Base-by-base conservation (phyloP, 768 basidiomycete species). In the Thelephora aurantiotincta region DNA sequence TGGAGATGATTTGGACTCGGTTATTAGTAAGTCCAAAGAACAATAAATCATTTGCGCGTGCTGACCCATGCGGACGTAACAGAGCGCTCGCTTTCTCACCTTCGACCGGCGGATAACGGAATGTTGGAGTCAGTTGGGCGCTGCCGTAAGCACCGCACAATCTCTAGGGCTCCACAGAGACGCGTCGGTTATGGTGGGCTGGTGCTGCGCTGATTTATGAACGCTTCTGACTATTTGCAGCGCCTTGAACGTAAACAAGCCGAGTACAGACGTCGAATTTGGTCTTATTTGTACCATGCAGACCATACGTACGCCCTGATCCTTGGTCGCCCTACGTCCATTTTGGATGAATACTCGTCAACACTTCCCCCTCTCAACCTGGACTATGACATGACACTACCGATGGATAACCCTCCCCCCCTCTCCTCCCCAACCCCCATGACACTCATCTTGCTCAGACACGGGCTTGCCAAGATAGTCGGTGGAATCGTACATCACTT, bases 51-150 rank as follows among this genome's bases (percentile, higher is more conserved):
- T 6, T 11, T 36, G 1, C 35, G 18, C 26, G 26, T 30, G 26
- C 26, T 30, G 5, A 30, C 26, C 26, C 26, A 4, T 30, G 48
- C 51, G 51, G 45, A 60, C 45, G 51, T 22, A 47, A 16, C 54
- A 80, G 78, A 78, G 75, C 45, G 88, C 90, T 47, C 68, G 86
- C 52, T 75, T 77, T 55, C 59, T 78, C 44, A 70, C 74, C 3
- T 77, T 88, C 57, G 85, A 89, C 58, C 77, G 85, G 43, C 78
- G 86, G 43, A 84, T 94, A 50, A 92, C 91, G 6, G 92, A 96
- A 65, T 92, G 91, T 57, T 97, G 92, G 90, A 90, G 87, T 60
- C 90, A 94, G 57, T 70, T 97, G 14, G 92, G 92, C 33, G 91
- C 92, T 5, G 89, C 89, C 43, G 82, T 97, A 12, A 67, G 91